A percentile compares a stretch with the other conserved stretches of the same genome.
Conservation (phyloP, 495 filamentous ascomycete genomes). For the Hypoxylon lenormandii region DNA sequence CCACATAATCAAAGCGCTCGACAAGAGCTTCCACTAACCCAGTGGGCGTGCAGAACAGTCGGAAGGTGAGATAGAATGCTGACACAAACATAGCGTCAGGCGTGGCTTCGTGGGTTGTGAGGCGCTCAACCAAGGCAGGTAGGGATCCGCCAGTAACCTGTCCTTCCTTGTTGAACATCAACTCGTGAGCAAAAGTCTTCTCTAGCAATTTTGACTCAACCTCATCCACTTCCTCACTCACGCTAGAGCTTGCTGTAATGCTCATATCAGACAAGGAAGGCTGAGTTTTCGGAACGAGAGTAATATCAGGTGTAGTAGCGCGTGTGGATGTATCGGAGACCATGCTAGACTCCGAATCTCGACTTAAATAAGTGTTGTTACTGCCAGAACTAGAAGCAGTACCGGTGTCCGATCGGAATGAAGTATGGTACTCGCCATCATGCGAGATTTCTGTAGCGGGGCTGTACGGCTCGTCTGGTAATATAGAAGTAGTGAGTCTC, state of each 20-base stretch:
- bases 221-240: constrained; percentile 80
- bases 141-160: constrained; percentile 94
- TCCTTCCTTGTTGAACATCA: constrained; percentile 92
- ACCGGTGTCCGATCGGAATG: constrained; percentile 63
- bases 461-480: constrained; percentile 60
- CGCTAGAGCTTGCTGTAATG: constrained; percentile 66
- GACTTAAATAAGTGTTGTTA: constrained; percentile 80
- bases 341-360: constrained; percentile 83
- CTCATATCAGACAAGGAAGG: constrained; percentile 69
- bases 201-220: constrained; percentile 83
- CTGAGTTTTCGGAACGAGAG: constrained; percentile 58
- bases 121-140: constrained; percentile 87
- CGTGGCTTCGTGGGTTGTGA: constrained; percentile 92
- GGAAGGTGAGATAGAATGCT: constrained; percentile 96
- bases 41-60: constrained; percentile 86
- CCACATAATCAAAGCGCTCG: constrained; percentile 91
- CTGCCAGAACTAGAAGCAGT: constrained; percentile 66
- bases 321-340: constrained; percentile 86
- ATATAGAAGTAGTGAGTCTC: constrained; percentile 61
- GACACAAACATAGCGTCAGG: constrained; percentile 93
- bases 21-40: constrained; percentile 84
- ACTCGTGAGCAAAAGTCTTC: constrained; percentile 88
- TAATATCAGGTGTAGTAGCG: constrained; percentile 84
- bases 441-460: constrained; percentile 56
- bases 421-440: constrained; percentile 60